Evolutionary conservation across 176 grass and related monocot species (phyloP).

Genomic region (Aegilops longissima): DNA sequence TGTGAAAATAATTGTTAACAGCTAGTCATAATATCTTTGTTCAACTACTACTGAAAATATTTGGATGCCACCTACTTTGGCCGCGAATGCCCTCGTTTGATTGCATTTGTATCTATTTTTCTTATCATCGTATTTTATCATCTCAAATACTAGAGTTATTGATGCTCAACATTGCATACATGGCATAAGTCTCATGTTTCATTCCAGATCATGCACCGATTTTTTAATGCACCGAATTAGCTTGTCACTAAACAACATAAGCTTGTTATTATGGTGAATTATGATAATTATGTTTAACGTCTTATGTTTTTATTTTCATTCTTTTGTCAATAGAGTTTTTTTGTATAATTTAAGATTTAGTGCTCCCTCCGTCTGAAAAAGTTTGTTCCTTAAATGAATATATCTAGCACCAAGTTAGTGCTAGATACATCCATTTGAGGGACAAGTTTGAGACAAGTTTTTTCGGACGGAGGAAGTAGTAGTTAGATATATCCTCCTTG

Average conservation of each 20-base stretch:
- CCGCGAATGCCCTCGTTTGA: not conserved
- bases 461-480: too few species aligned
- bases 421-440: too few species aligned
- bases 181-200: not conserved
- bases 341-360: not conserved
- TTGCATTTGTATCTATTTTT: not conserved
- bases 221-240: not conserved
- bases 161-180: not conserved
- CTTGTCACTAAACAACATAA: not conserved
- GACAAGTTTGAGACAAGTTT: too few species aligned
- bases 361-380: too few species aligned
- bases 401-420: too few species aligned
- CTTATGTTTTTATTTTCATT: not conserved
- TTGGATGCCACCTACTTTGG: too few species aligned
- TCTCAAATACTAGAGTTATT: not conserved
- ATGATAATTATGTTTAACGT: not conserved
- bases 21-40: too few species aligned
- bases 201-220: not conserved
- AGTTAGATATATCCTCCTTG: too few species aligned
- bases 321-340: not conserved
- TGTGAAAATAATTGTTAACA: too few species aligned
- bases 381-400: too few species aligned
- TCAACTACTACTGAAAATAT: too few species aligned
- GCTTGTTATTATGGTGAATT: not conserved
- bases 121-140: not conserved